Base-by-base conservation (phyloP, 331 rosid genomes). In the Acacia pycnantha region DNA sequence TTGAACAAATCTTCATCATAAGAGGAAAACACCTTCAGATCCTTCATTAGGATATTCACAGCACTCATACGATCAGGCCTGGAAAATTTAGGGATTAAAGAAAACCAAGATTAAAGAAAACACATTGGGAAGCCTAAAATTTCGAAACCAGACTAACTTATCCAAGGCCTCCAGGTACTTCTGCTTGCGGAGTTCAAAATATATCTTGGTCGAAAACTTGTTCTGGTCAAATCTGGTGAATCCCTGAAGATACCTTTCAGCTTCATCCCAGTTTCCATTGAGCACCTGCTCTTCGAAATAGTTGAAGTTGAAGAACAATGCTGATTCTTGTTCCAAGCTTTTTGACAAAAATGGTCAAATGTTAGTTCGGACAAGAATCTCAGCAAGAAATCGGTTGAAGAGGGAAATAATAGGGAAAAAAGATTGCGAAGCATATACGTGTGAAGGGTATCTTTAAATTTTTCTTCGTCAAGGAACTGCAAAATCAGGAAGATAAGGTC, bases 281-380 rank as follows among this genome's bases (percentile, higher is more conserved):
- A 77, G 78, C 66, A 82, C 74, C 73, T 44, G 13, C 56, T 82
- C 85, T 67, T 82, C 78, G 2, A 82, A 70, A 73, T 82, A 82
- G 54, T 77, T 70, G 24, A 69, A 29, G 74, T 77, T 77, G 70
- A 82, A 77, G 82, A 77, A 77, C 26, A 70, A 31, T 16, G 78
- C 74, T 7, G 85, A 82, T 77, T 82, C 85, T 46, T 70, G 82
- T 59, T 82, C 82, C 37, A 82, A 74, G 73, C 85, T 82, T 53
- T 65, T 66, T 43, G 16, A 67, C 37, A 11, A 2, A 51, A 51
- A 74, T 11, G 59, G 21, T 12, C 19, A 16, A 58, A 41, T 24
- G 47, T 76, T 44, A 76, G 44, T 61, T 62, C 44, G n/a, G 19
- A 22, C 10, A 61, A 24, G 13, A 8, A 59, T 43, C 31, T 8